Evolutionary conservation across 1,284 basidiomycete genomes (phyloP).

Genomic region (Hymenochaete sp.): DNA sequence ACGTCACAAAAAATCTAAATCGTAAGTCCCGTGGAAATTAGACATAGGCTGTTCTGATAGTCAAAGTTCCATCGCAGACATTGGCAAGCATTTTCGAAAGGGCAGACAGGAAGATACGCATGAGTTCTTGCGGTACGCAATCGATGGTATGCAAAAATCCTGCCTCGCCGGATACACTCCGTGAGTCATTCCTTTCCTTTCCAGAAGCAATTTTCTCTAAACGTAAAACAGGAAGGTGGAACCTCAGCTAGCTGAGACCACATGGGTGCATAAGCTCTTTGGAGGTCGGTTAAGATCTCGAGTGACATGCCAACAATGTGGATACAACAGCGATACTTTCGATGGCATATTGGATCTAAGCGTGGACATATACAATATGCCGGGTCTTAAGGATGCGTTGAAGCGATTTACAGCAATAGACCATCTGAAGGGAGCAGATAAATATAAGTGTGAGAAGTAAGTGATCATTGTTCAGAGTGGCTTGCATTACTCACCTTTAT

Average conservation of each 20-base stretch:
- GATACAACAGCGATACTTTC: constrained; percentile 90
- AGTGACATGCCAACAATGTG: constrained; percentile 82
- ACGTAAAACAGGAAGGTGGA: constrained; percentile 67
- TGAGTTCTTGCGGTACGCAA: constrained; percentile 92
- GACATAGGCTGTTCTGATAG: not conserved
- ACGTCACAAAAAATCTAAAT: constrained; percentile 59
- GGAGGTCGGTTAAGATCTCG: constrained; percentile 89
- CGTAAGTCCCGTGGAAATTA: constrained; percentile 36
- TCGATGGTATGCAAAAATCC: constrained; percentile 86
- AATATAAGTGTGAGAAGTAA: constrained; percentile 97
- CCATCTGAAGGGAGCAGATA: constrained; percentile 81
- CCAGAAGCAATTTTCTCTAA: constrained; percentile 10
- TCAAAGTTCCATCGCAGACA: constrained; percentile 40
- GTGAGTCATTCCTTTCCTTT: constrained; percentile 35
- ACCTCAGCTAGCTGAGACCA: constrained; percentile 75
- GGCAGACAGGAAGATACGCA: constrained; percentile 98
- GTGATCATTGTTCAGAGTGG: constrained; percentile 26
- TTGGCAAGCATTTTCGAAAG: constrained; percentile 84
- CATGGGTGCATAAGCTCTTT: constrained; percentile 92
- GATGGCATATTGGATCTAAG: constrained; percentile 93
- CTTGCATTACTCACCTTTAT: constrained; percentile 4
- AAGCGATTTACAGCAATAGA: constrained; percentile 80
- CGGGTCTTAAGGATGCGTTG: constrained; percentile 68
- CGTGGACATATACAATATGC: constrained; percentile 69
- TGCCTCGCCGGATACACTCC: constrained; percentile 66